phyloP scores from a whole-genome alignment of 1,284 basidiomycete species.

The Melampsora abietis-canadensis region DNA sequence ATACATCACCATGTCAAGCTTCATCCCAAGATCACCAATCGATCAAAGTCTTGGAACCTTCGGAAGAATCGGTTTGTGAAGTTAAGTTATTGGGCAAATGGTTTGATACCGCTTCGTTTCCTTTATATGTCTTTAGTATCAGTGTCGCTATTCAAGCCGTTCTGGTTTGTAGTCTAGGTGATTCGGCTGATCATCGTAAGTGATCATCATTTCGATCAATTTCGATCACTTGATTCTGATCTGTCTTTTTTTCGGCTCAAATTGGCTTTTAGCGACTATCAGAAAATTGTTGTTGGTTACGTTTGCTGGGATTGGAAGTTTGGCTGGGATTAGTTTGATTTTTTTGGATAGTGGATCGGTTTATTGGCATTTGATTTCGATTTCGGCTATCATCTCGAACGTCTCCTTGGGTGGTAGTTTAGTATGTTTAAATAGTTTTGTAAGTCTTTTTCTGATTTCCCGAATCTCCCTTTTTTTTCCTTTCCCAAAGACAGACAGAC shows the following conservation, averaged over 20 bases:
- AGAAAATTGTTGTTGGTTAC: slow-evolving; percentile 71
- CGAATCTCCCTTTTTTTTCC: too few species aligned
- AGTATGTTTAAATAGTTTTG: slow-evolving; percentile 84
- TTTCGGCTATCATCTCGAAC: slow-evolving; percentile 70
- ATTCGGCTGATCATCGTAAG: slow-evolving; percentile 76
- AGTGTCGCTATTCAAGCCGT: slow-evolving; percentile 81
- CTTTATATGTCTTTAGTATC: slow-evolving; percentile 73
- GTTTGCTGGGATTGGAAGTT: slow-evolving; percentile 70
- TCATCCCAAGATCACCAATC: neutral
- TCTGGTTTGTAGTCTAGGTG: slow-evolving; percentile 83
- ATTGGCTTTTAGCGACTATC: slow-evolving; percentile 61
- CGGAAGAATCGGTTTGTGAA: neutral
- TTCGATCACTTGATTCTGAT: neutral
- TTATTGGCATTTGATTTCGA: slow-evolving; percentile 64
- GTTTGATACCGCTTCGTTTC: slow-evolving; percentile 40
- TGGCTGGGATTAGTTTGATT: slow-evolving; percentile 67
- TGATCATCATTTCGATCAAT: slow-evolving; percentile 8
- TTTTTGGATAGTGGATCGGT: slow-evolving; percentile 66
- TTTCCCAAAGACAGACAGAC: too few species aligned
- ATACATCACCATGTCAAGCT: slow-evolving; percentile 58
- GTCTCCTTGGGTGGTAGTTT: slow-evolving; percentile 75
- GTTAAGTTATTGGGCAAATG: slow-evolving; percentile 21
- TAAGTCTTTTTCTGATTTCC: slow-evolving; percentile 61
- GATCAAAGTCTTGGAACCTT: neutral
- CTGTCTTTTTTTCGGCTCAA: neutral